A percentile compares a stretch with the other conserved stretches of the same genome.
Evolutionary conservation across 768 basidiomycete species (phyloP).

Genomic region (Cubamyces sp.): DNA sequence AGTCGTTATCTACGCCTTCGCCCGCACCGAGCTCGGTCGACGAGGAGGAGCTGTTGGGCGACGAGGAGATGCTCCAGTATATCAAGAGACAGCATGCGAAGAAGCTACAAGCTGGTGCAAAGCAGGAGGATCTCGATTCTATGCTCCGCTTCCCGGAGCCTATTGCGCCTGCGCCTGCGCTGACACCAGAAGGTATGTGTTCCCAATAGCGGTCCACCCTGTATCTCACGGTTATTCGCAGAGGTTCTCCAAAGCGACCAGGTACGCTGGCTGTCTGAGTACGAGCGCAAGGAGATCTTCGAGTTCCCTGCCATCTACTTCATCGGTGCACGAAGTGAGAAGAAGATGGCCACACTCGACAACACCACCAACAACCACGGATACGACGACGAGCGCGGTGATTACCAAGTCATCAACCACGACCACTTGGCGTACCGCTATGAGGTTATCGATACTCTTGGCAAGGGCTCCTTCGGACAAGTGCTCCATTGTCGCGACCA

Average conservation of each 20-base stretch:
- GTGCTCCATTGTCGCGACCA: slow-evolving; percentile 96
- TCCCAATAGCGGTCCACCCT: neutral
- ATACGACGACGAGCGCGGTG: slow-evolving; percentile 97
- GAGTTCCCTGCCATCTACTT: slow-evolving; percentile 87
- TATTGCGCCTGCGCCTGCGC: slow-evolving; percentile 64
- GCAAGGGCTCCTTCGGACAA: slow-evolving; percentile 98
- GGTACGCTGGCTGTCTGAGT: slow-evolving; percentile 77
- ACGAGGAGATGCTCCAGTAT: slow-evolving; percentile 97
- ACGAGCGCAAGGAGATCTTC: slow-evolving; percentile 88
- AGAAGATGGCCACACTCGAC: slow-evolving; percentile 79
- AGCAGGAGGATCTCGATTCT: slow-evolving; percentile 85
- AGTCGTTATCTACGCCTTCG: slow-evolving; percentile 83
- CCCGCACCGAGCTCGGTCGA: slow-evolving; percentile 77
- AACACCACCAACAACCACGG: slow-evolving; percentile 85
- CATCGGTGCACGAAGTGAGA: slow-evolving; percentile 77
- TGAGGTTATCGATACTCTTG: slow-evolving; percentile 88
- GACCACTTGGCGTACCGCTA: slow-evolving; percentile 99
- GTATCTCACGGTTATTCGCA: slow-evolving; percentile 36
- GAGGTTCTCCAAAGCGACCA: slow-evolving; percentile 69
- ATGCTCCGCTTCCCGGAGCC: slow-evolving; percentile 94
- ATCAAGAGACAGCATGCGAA: slow-evolving; percentile 89
- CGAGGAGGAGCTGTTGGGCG: slow-evolving; percentile 86
- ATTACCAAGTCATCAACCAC: slow-evolving; percentile 86
- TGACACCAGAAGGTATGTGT: slow-evolving; percentile 71
- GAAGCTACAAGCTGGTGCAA: slow-evolving; percentile 80